Evolutionary conservation across 1,284 basidiomycete genomes (phyloP).

Genomic region (Pholiota adiposa): DNA sequence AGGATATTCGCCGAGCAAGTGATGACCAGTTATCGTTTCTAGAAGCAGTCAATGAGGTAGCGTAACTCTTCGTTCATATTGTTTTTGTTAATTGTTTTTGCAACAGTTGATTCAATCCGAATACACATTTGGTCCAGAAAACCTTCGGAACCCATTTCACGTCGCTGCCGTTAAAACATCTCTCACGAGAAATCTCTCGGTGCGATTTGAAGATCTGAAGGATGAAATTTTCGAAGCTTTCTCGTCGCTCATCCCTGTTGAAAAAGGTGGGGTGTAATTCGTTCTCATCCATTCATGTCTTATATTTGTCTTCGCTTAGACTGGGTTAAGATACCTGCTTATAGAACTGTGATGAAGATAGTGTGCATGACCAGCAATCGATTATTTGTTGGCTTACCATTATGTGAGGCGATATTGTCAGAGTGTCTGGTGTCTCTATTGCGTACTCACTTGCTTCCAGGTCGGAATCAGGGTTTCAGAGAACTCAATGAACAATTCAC

Average conservation of each 20-base stretch:
- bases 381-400: conserved; percentile 40
- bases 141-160: conserved; percentile 23
- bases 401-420: conserved; percentile 31
- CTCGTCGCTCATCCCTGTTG: conserved; percentile 8
- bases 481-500: conserved; percentile 43
- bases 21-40: conserved; percentile 21
- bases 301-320: conserved; percentile 25
- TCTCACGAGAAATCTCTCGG: conserved; percentile 27
- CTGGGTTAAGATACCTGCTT: conserved; percentile 39
- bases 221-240: conserved; percentile 29
- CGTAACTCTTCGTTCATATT: background rate
- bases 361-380: conserved; percentile 44
- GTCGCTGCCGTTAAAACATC: conserved; percentile 24
- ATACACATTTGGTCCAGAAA: conserved; percentile 22
- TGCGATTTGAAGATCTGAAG: conserved; percentile 27
- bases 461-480: conserved; percentile 40
- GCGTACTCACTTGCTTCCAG: conserved; percentile 19
- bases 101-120: conserved; percentile 21
- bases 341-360: conserved; percentile 41
- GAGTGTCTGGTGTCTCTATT: background rate
- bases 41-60: conserved; percentile 18
- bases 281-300: background rate
- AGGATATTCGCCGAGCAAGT: conserved; percentile 22
- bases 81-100: background rate
- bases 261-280: background rate